These are phyloP conservation scores for Mycena belliarum DNA, from an alignment of 768 basidiomycete species.

Conservation along the genomic window DNA sequence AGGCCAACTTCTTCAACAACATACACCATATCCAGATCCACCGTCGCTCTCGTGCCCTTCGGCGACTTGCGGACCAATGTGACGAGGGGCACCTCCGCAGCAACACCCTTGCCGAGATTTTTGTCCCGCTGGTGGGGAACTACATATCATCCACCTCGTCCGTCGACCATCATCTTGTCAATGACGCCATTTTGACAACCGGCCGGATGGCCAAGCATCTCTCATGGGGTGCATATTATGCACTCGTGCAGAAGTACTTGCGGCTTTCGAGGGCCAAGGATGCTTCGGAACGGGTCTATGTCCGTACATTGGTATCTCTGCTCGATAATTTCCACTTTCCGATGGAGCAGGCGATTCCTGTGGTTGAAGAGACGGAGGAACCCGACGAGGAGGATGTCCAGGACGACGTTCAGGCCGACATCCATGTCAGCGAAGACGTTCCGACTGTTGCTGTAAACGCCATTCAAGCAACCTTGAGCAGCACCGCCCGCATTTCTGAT, in stretches of 20 bases:
- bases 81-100: slow-evolving; percentile 66
- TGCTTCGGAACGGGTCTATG: slow-evolving; percentile 72
- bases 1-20: slow-evolving; percentile 97
- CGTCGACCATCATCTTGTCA: slow-evolving; percentile 84
- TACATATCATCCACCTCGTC: slow-evolving; percentile 65
- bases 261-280: slow-evolving; percentile 68
- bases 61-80: slow-evolving; percentile 79
- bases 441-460: slow-evolving; percentile 16
- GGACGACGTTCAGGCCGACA: slow-evolving; percentile 36
- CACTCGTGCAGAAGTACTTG: slow-evolving; percentile 79
- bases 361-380: slow-evolving; percentile 31
- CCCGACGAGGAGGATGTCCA: slow-evolving; percentile 34
- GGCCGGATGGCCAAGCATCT: slow-evolving; percentile 78
- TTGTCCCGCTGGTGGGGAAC: slow-evolving; percentile 84
- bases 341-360: slow-evolving; percentile 60
- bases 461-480: slow-evolving; percentile 21
- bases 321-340: slow-evolving; percentile 92
- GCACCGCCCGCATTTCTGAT: slow-evolving; percentile 58
- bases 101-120: slow-evolving; percentile 73
- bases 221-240: slow-evolving; percentile 82
- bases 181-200: slow-evolving; percentile 81
- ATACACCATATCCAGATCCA: slow-evolving; percentile 92
- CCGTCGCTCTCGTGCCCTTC: slow-evolving; percentile 82
- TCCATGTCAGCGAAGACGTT: slow-evolving; percentile 29
- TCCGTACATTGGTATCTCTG: slow-evolving; percentile 82